Evolutionary conservation across 2,329 filamentous ascomycete genomes (phyloP), one percentile per base, ranked within the genome.

Genomic region (Daldinia eschscholtzii): DNA sequence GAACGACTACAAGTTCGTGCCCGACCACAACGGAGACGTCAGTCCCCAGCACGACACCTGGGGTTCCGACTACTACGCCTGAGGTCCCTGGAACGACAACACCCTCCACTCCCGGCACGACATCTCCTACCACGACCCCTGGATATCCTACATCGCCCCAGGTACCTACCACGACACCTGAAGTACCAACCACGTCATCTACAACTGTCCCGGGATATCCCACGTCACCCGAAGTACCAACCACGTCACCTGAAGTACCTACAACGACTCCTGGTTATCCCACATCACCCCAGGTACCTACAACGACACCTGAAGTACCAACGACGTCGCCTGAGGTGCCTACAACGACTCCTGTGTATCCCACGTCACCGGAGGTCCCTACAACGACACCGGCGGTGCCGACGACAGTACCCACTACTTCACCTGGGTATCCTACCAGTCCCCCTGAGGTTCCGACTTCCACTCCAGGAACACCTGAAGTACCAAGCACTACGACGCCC

Each of bases 31-130:
- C 39, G 6, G 23, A 15, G n/a, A 50, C 46, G 5, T 23, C 28
- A 50, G 26, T 30, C 5, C 44, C 46, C 4, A 50, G 20, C 23
- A 50, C 46, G 12, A 44, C 41, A 20, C 41, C 41, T 20, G 41
- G 26, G 37, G 41, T 48, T 15, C 56, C 56, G 10, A 44, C 50
- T 7, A 62, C 60, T 10, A 55, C 48, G 23, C 60, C 60, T 26
- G 28, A 15, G 13, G 52, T 57, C 18, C 60, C 60, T 7, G 48
- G 37, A n/a, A 56, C 50, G 6, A 55, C 44, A 6, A 55, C 44
- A 6, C 12, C 33, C 13, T 37, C 52, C 7, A 57, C 58, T 9
- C 23, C 58, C 7, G 15, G 13, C 1, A 18, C 20, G 9, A 28
- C 42, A 9, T 28, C 6, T 13, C 26, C 41, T 50, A 48, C 44